These are phyloP conservation scores for Paracorniculantispora psalliotae DNA, from an alignment of 2,329 filamentous ascomycete species.

Conservation along the genomic window DNA sequence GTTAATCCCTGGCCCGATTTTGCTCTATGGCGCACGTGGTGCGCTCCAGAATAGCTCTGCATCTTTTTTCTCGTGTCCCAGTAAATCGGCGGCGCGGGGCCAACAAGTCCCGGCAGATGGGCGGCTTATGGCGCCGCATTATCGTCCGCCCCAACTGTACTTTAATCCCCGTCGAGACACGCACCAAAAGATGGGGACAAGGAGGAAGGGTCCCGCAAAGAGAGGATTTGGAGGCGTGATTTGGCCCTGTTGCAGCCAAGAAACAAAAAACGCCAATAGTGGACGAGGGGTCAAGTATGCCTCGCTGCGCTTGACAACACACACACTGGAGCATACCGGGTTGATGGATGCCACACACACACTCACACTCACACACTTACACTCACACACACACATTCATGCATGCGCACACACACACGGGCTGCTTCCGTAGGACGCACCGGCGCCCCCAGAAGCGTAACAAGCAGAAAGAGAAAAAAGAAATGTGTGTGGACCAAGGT, in stretches of 20 bases:
- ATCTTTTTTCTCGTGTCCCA: not conserved
- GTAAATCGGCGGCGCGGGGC: constrained; percentile 8
- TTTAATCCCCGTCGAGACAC: not conserved
- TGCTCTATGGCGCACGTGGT: constrained; percentile 9
- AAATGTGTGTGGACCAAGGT: not conserved
- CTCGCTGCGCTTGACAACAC: not conserved
- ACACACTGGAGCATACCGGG: not conserved
- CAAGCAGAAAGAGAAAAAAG: not conserved
- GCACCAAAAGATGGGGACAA: not conserved
- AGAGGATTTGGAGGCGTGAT: not conserved
- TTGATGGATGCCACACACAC: not conserved
- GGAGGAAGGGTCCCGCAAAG: not conserved
- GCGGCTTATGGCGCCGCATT: constrained; percentile 9
- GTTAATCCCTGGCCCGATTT: not conserved
- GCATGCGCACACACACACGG: not conserved
- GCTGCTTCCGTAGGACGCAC: constrained; percentile 3
- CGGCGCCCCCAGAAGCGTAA: not conserved
- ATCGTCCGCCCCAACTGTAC: not conserved
- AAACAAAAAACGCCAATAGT: not conserved
- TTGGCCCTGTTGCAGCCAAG: not conserved
- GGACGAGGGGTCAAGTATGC: constrained; percentile 2
- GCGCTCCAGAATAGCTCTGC: not conserved
- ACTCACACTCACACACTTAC: not conserved
- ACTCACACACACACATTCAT: not conserved
- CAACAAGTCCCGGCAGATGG: constrained; percentile 5